These are phyloP conservation scores for Setaria italica DNA, from an alignment of 202 grass and related monocot genomes.

Conservation along the genomic window DNA sequence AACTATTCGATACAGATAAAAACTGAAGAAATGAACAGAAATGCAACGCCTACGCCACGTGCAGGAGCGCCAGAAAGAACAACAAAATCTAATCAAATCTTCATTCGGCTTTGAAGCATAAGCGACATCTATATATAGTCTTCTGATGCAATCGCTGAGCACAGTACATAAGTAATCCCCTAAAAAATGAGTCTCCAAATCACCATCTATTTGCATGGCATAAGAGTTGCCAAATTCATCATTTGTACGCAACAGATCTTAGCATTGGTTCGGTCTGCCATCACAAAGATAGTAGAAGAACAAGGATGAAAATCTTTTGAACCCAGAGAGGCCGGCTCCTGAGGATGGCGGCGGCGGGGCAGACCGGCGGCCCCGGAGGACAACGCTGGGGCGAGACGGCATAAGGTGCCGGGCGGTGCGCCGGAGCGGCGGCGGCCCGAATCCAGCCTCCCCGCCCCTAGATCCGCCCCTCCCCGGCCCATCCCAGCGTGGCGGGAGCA, in stretches of 20 bases:
- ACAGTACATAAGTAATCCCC: slow-evolving; percentile 9
- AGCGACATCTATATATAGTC: background rate
- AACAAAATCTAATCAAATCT: background rate
- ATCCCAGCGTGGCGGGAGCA: no score
- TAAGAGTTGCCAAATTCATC: background rate
- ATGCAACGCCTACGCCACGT: background rate
- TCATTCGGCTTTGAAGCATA: slow-evolving; percentile 6
- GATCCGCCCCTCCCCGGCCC: no score
- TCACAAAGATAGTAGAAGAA: slow-evolving; percentile 19
- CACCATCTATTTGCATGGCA: background rate
- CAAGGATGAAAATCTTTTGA: slow-evolving; percentile 24
- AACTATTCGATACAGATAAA: slow-evolving; percentile 29
- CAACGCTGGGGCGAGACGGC: no score
- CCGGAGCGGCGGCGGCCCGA: no score
- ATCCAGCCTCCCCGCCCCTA: no score
- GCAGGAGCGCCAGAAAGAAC: background rate
- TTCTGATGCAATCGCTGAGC: background rate
- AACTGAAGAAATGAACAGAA: slow-evolving; percentile 33
- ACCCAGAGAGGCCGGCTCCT: no score
- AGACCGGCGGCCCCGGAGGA: no score
- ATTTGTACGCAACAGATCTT: slow-evolving; percentile 45
- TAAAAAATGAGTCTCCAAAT: slow-evolving; percentile 37
- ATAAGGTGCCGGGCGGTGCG: no score
- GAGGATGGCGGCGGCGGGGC: no score
- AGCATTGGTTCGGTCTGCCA: background rate